Evolutionary conservation across 139 green algal genomes (phyloP).

Genomic region (Penium margaritaceum): DNA sequence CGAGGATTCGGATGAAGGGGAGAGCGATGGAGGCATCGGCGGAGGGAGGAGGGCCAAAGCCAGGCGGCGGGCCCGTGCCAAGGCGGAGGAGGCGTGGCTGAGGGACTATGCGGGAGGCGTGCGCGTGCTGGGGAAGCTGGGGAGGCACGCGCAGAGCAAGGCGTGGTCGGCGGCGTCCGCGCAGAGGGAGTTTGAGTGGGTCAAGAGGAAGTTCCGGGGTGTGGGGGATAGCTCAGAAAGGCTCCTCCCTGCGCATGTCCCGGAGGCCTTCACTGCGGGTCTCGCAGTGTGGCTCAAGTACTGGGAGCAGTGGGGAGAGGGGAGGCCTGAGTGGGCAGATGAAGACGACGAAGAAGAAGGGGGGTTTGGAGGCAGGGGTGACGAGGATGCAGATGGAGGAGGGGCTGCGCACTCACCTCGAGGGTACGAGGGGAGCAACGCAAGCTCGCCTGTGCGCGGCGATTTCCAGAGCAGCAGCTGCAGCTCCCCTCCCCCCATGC

Average conservation of each 20-base stretch:
- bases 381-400: too few relatives aligned
- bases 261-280: not conserved
- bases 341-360: slow-evolving; percentile 6
- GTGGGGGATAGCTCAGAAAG: slow-evolving; percentile 2
- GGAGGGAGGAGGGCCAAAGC: too few relatives aligned
- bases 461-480: too few relatives aligned
- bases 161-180: not conserved
- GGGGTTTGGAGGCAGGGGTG: not conserved
- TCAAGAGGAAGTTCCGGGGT: slow-evolving; percentile 9
- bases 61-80: too few relatives aligned
- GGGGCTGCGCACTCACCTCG: too few relatives aligned
- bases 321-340: not conserved
- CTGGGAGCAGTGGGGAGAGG: slow-evolving; percentile 17
- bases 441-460: too few relatives aligned
- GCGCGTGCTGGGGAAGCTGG: not conserved
- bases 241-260: not conserved
- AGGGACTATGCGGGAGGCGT: not conserved
- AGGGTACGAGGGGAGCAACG: too few relatives aligned
- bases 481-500: too few relatives aligned
- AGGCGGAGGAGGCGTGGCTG: not conserved
- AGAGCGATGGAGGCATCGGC: not conserved
- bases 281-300: slow-evolving; percentile 13
- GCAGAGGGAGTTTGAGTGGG: slow-evolving; percentile 16
- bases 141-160: not conserved
- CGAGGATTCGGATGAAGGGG: not conserved